phyloP scores from a whole-genome alignment of 805 yeast species.

The Teunomyces funiuensis region DNA sequence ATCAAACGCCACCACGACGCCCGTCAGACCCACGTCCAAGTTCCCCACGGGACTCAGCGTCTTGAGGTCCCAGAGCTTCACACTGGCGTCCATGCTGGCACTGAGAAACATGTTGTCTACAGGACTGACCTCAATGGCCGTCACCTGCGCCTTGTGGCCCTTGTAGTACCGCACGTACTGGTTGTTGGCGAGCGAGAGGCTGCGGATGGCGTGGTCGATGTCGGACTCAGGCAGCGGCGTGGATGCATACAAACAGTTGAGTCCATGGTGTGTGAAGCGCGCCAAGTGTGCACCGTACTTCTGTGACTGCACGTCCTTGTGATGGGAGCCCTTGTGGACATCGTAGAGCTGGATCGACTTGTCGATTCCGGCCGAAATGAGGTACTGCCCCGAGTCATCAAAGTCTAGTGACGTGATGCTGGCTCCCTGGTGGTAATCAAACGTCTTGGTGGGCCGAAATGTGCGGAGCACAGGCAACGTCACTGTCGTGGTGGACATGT shows the following conservation, averaged over 20 bases:
- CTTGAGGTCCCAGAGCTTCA: conserved; percentile 85
- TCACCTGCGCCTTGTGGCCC: conserved; percentile 82
- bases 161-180: conserved; percentile 79
- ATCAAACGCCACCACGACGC: conserved; percentile 64
- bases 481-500: conserved; percentile 5
- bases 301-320: conserved; percentile 72
- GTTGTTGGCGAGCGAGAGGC: conserved; percentile 73
- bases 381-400: conserved; percentile 79
- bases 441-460: conserved; percentile 46
- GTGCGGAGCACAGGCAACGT: conserved; percentile 19
- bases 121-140: conserved; percentile 71
- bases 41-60: conserved; percentile 63
- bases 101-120: conserved; percentile 62
- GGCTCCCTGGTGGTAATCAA: conserved; percentile 50
- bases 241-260: conserved; percentile 78
- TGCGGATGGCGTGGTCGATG: conserved; percentile 74
- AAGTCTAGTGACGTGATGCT: conserved; percentile 71
- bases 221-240: conserved; percentile 44
- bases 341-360: conserved; percentile 85
- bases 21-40: conserved; percentile 50
- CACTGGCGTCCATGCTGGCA: conserved; percentile 73
- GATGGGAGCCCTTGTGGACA: conserved; percentile 61
- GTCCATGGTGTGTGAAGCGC: conserved; percentile 71
- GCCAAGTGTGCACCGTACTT: conserved; percentile 93
- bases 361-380: conserved; percentile 76